phyloP scores from a whole-genome alignment of 2,329 filamentous ascomycete genomes.

The Aspergillus sp. region DNA sequence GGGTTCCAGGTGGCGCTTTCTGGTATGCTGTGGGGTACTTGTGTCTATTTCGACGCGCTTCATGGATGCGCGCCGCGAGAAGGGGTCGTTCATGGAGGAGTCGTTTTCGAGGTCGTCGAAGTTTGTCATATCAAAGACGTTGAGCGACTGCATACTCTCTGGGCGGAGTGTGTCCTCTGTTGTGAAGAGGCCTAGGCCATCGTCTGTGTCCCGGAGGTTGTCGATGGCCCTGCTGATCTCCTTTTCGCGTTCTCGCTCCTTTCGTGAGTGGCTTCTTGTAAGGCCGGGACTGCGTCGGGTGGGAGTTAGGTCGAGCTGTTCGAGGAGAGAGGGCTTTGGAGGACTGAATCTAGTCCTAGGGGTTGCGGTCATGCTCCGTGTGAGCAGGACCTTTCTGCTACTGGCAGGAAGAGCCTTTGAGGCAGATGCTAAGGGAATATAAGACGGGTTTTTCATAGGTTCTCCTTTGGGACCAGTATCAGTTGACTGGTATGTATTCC shows the following conservation, averaged over 20 bases:
- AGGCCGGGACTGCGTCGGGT: constrained; percentile 36
- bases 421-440: constrained; percentile 23
- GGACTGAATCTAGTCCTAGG: constrained; percentile 46
- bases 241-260: constrained; percentile 10
- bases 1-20: constrained; percentile 41
- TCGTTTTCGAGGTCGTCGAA: constrained; percentile 38
- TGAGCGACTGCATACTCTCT: constrained; percentile 32
- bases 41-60: constrained; percentile 32
- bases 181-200: constrained; percentile 31
- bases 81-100: constrained; percentile 36
- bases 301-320: constrained; percentile 43
- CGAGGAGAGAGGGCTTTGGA: constrained; percentile 45
- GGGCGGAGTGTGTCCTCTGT: constrained; percentile 27
- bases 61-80: constrained; percentile 34
- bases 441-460: constrained; percentile 21
- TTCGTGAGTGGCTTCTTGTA: constrained; percentile 32
- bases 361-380: constrained; percentile 40
- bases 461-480: constrained; percentile 26
- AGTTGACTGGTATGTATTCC: constrained; percentile 28
- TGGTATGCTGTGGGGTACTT: constrained; percentile 29
- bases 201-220: constrained; percentile 23
- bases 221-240: constrained; percentile 22
- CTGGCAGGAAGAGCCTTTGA: constrained; percentile 28
- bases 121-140: constrained; percentile 38
- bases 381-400: constrained; percentile 38